Conservation (phyloP, 805 yeast species). For the Zygosaccharomyces bailii region DNA sequence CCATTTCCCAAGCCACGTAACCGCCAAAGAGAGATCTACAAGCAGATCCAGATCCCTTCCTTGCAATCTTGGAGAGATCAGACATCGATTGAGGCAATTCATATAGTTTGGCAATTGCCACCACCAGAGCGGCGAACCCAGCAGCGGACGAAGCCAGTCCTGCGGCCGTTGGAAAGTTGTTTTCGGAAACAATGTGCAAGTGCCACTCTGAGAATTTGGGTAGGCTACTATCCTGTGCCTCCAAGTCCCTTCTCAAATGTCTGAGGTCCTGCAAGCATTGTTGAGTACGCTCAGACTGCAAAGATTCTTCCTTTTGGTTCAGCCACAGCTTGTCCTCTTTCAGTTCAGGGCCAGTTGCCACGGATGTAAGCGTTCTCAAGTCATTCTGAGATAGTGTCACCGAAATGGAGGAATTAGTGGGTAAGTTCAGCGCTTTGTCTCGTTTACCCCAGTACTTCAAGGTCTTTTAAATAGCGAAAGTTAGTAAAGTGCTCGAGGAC, state of each 20-base stretch:
- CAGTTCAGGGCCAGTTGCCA: slow-evolving; percentile 59
- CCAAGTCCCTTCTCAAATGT: slow-evolving; percentile 58
- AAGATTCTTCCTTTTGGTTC: slow-evolving; percentile 77
- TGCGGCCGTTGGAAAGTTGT: slow-evolving; percentile 98
- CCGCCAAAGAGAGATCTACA: slow-evolving; percentile 97
- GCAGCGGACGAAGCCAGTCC: slow-evolving; percentile 98
- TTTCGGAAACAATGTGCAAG: slow-evolving; percentile 82
- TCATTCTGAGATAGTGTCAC: slow-evolving; percentile 91
- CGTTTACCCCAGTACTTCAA: slow-evolving; percentile 99
- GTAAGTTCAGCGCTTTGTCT: slow-evolving; percentile 81
- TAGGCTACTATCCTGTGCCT: slow-evolving; percentile 47
- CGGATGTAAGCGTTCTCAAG: slow-evolving; percentile 88
- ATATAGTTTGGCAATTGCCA: slow-evolving; percentile 81
- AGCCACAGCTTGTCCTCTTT: slow-evolving; percentile 70
- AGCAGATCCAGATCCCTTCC: slow-evolving; percentile 98
- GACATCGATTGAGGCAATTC: slow-evolving; percentile 80
- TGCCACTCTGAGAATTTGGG: slow-evolving; percentile 63
- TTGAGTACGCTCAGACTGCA: slow-evolving; percentile 58
- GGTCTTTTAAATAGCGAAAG: slow-evolving; percentile 47
- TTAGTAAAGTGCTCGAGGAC: slow-evolving; percentile 3
- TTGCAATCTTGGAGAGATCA: slow-evolving; percentile 87
- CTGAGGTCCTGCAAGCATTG: slow-evolving; percentile 79
- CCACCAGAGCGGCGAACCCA: slow-evolving; percentile 94
- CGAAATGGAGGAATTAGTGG: slow-evolving; percentile 94
- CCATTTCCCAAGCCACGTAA: slow-evolving; percentile 99